These are phyloP conservation scores for Aspergillus pseudoviridinutans DNA, from an alignment of 2,329 filamentous ascomycete genomes.

Conservation along the genomic window DNA sequence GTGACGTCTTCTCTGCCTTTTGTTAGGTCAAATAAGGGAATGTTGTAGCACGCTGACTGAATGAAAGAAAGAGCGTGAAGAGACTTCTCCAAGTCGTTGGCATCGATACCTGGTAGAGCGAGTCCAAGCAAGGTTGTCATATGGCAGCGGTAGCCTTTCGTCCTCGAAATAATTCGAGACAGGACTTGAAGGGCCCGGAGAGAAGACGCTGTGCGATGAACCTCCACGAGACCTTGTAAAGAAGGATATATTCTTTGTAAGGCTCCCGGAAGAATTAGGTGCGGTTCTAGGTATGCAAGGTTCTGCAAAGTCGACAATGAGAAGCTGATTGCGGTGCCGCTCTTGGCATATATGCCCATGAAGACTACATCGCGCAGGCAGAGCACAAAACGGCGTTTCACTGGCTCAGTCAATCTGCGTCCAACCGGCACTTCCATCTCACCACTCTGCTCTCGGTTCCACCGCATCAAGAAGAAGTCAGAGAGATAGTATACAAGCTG, in stretches of 20 bases:
- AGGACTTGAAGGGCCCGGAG: slow-evolving; percentile 88
- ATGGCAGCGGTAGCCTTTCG: slow-evolving; percentile 95
- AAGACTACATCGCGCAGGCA: slow-evolving; percentile 90
- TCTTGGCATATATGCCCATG: slow-evolving; percentile 98
- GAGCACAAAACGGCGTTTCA: slow-evolving; percentile 85
- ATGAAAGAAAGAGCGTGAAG: slow-evolving; percentile 92
- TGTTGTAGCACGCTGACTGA: slow-evolving; percentile 91
- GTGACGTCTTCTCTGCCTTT: slow-evolving; percentile 64
- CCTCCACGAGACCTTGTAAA: slow-evolving; percentile 92
- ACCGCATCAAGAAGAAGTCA: slow-evolving; percentile 95
- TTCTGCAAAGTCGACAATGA: slow-evolving; percentile 87
- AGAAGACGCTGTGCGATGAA: slow-evolving; percentile 92
- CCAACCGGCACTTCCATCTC: slow-evolving; percentile 83
- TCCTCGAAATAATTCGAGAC: slow-evolving; percentile 82
- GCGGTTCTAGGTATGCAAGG: slow-evolving; percentile 84
- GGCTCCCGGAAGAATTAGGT: slow-evolving; percentile 86
- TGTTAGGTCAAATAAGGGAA: slow-evolving; percentile 82
- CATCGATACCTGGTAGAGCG: slow-evolving; percentile 90
- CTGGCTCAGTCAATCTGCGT: slow-evolving; percentile 70
- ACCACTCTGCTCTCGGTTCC: slow-evolving; percentile 90
- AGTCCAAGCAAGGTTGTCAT: slow-evolving; percentile 91
- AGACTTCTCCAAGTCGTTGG: slow-evolving; percentile 96
- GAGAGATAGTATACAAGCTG: slow-evolving; percentile 90
- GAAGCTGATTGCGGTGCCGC: slow-evolving; percentile 83
- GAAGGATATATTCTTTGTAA: slow-evolving; percentile 95